Conservation (phyloP, 257 asterid genomes). For the Solanum clarkiae region DNA sequence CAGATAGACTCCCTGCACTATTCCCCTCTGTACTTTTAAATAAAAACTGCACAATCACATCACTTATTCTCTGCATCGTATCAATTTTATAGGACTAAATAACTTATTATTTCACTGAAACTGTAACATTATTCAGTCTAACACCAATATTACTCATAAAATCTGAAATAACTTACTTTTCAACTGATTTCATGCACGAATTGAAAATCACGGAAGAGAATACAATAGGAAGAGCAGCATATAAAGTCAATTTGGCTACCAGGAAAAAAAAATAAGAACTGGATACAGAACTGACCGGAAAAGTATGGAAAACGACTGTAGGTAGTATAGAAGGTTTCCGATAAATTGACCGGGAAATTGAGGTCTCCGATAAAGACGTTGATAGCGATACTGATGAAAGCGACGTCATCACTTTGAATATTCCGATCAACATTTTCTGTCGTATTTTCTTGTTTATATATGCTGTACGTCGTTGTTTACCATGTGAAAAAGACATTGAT, state of each 20-base stretch:
- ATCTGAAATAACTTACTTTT: neutral
- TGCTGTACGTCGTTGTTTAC: neutral
- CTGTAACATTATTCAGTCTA: neutral
- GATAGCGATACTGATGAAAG: neutral
- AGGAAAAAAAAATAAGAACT: neutral
- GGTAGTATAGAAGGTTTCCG: conserved; percentile 1
- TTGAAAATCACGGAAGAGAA: neutral
- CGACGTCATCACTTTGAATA: conserved; percentile 8
- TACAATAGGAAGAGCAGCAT: neutral
- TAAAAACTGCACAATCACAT: neutral
- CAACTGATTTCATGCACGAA: neutral
- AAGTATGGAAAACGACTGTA: neutral
- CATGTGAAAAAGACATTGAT: neutral
- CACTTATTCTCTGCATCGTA: neutral
- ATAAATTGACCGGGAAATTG: neutral
- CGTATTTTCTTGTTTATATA: neutral
- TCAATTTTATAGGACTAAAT: neutral
- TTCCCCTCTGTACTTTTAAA: neutral
- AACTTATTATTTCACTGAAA: neutral
- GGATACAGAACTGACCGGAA: neutral
- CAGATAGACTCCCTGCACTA: neutral
- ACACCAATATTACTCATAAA: neutral
- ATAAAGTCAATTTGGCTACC: neutral
- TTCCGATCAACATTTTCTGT: neutral
- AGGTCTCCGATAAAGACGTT: conserved; percentile 5